Base-by-base conservation (phyloP, 2,329 filamentous ascomycete genomes). In the Trichoderma sp. region DNA sequence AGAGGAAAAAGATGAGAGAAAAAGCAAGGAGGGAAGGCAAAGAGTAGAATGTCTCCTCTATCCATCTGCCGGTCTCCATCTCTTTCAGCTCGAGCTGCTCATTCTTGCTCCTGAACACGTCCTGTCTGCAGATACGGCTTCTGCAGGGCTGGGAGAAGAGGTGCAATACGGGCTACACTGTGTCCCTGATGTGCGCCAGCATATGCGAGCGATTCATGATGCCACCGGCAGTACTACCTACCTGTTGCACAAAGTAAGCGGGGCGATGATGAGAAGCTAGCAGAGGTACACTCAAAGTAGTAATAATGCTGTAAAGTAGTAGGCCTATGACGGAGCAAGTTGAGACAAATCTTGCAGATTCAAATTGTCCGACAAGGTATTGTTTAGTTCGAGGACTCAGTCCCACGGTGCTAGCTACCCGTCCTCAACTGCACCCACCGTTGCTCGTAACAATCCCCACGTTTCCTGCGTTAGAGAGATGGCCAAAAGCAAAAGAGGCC, bases 111-210 rank as follows among this genome's bases (percentile, higher is more conserved):
- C 27, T 47, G 31, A 21, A 55, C 27, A 53, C 27, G 27, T 11
- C 10, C 61, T 43, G 19, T 7, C 61, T 40, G 47, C 21, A 37
- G 37, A 37, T 29, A n/a, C 40, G 27, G 35, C 29, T 21, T 66
- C 63, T 67, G 64, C 64, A 67, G 64, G 64, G 64, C 40, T 67
- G 64, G 29, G 27, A 63, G 35, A 64, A 64, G 55, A 56, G 31
- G 1, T 19, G 53, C 37, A n/a, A 47, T 57, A 43, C 62, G 62
- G 62, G n/a, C 52, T 56, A 7, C 55, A 58, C 53, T 37, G 62
- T 49, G 29, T 57, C 29, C 35, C 43, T 66, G 55, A 55, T 52
- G 52, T 52, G 29, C 55, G 53, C 52, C 63, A 40, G 64, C 55
- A 67, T 67, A 67, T 67, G 64, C 53, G 57, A 58, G 53, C 27